These are phyloP conservation scores for Phytophthora idaei DNA, from an alignment of 352 stramenopile species.

Conservation along the genomic window DNA sequence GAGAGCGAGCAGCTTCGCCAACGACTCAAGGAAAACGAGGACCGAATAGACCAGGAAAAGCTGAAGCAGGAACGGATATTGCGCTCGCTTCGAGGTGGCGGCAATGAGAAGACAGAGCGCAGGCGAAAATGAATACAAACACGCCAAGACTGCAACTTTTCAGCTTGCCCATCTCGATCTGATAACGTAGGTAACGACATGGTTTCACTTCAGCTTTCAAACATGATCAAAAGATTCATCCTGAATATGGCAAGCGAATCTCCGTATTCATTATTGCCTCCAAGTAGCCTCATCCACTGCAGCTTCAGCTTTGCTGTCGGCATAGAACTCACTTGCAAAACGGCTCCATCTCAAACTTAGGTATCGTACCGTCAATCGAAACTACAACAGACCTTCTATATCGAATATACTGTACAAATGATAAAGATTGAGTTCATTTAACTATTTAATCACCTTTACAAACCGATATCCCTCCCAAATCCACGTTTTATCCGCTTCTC, in stretches of 20 bases:
- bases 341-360: not conserved
- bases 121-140: conserved; percentile 10
- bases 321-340: conserved; percentile 21
- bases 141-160: not conserved
- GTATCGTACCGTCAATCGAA: conserved; percentile 11
- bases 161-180: conserved; percentile 25
- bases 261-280: not conserved
- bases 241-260: not conserved
- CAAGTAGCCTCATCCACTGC: too few relatives aligned
- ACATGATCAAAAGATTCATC: too few relatives aligned
- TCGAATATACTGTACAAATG: not conserved
- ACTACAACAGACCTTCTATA: not conserved
- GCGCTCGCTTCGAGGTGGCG: conserved; percentile 18
- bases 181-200: conserved; percentile 18
- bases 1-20: conserved; percentile 28
- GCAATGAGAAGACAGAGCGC: conserved; percentile 3
- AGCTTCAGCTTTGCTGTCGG: not conserved
- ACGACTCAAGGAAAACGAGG: conserved; percentile 29
- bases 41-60: conserved; percentile 41
- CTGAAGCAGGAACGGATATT: conserved; percentile 41
- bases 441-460: not conserved
- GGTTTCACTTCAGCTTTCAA: conserved; percentile 6
- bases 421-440: not conserved
- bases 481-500: not conserved
- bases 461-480: not conserved